Percentiles rank a stretch among this genome's conserved stretches.
phyloP scores from a whole-genome alignment of 352 stramenopile genomes.

The Phytophthora hibernalis region DNA sequence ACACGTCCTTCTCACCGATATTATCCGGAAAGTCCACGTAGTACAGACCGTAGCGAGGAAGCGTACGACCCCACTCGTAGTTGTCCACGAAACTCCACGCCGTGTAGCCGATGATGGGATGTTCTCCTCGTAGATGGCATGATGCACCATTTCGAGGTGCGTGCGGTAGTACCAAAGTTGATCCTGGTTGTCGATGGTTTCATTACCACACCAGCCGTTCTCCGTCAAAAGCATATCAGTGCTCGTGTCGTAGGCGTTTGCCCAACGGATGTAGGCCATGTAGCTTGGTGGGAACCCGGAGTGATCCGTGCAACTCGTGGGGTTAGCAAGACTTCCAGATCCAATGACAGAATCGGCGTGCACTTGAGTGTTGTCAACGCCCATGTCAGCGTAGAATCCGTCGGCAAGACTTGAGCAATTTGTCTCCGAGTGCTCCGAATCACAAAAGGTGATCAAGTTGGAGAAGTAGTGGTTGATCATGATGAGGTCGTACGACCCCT shows the following conservation, averaged over 20 bases:
- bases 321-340: conserved; percentile 33
- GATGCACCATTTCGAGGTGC: conserved; percentile 61
- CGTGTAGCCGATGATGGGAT: conserved; percentile 90
- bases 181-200: conserved; percentile 60
- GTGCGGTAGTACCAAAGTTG: conserved; percentile 67
- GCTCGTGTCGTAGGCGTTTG: conserved; percentile 48
- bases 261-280: conserved; percentile 54
- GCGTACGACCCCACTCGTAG: conserved; percentile 46
- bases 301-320: conserved; percentile 30
- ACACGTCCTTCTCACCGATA: conserved; percentile 39
- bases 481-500: conserved; percentile 92
- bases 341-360: conserved; percentile 46
- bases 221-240: conserved; percentile 64
- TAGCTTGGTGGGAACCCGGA: conserved; percentile 61
- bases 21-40: conserved; percentile 63
- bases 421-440: conserved; percentile 39
- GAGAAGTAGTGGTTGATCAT: conserved; percentile 96
- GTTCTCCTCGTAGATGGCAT: conserved; percentile 50
- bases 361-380: conserved; percentile 58
- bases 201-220: conserved; percentile 72
- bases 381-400: conserved; percentile 54
- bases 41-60: conserved; percentile 64
- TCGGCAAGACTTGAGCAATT: conserved; percentile 40
- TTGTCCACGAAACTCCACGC: conserved; percentile 74
- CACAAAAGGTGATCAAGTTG: conserved; percentile 60